Conservation (phyloP, 2,329 filamentous ascomycete genomes). For the Eutypa lata region DNA sequence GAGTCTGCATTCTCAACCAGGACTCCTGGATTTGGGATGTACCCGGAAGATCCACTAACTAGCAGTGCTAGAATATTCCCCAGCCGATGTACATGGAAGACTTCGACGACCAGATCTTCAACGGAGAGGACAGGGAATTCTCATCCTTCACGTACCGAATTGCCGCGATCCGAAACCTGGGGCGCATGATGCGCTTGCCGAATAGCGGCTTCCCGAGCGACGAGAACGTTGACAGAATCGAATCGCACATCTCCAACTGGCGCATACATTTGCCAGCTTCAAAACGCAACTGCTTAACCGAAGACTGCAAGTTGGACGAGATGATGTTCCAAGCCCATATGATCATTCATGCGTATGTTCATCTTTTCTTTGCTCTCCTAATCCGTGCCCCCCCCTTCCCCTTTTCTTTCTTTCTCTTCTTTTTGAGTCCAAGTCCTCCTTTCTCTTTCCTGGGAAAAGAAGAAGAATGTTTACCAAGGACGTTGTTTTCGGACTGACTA, state of each 20-base stretch:
- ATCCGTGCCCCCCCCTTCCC: too few relatives aligned
- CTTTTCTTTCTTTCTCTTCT: neutral
- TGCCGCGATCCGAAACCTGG: conserved; percentile 74
- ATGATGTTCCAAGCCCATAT: conserved; percentile 91
- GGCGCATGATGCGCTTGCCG: conserved; percentile 64
- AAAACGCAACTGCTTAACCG: conserved; percentile 68
- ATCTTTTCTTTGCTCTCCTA: neutral
- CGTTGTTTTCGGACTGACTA: too few relatives aligned
- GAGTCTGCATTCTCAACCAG: conserved; percentile 25
- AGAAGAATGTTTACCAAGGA: too few relatives aligned
- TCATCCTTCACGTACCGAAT: conserved; percentile 86
- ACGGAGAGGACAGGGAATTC: conserved; percentile 65
- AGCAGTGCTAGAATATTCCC: conserved; percentile 48
- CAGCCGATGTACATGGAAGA: conserved; percentile 64
- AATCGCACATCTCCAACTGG: conserved; percentile 66
- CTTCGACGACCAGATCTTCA: conserved; percentile 74
- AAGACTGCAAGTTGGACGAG: conserved; percentile 74
- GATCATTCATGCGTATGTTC: conserved; percentile 58
- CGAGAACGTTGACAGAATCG: conserved; percentile 48
- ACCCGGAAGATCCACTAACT: conserved; percentile 5
- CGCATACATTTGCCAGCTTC: conserved; percentile 70
- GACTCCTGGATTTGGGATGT: too few relatives aligned
- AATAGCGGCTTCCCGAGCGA: conserved; percentile 51
- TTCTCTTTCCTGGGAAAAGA: too few relatives aligned
- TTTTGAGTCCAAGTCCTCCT: neutral